phyloP scores from a whole-genome alignment of 306 rosid species.

The Crotalaria pallida region DNA sequence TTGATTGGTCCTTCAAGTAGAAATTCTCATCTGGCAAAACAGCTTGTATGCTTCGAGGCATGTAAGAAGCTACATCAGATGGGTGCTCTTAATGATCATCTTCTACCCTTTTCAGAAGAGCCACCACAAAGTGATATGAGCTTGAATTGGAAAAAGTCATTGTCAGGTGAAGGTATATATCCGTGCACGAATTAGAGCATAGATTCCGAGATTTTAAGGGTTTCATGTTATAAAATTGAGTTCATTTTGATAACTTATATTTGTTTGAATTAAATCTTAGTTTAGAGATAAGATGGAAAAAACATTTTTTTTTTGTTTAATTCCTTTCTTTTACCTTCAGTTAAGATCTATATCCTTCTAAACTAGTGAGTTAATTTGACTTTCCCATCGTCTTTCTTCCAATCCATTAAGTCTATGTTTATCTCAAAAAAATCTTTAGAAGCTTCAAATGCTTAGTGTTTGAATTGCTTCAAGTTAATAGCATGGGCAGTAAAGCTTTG shows the following conservation, averaged over 20 bases:
- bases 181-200: background rate
- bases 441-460: background rate
- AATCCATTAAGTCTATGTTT: background rate
- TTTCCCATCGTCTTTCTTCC: background rate
- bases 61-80: conserved; percentile 61
- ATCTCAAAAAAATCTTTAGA: background rate
- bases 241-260: background rate
- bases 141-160: conserved; percentile 32
- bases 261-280: background rate
- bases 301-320: background rate
- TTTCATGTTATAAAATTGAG: background rate
- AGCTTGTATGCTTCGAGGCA: conserved; percentile 71
- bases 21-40: conserved; percentile 51
- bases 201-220: background rate
- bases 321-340: background rate
- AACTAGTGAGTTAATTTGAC: background rate
- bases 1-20: conserved; percentile 49
- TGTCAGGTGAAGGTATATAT: conserved; percentile 49
- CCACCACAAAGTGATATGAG: conserved; percentile 18
- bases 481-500: background rate
- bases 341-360: background rate
- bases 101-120: conserved; percentile 43
- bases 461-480: background rate
- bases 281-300: background rate
- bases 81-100: conserved; percentile 64